Evolutionary conservation across 2,329 filamentous ascomycete species (phyloP).

Genomic region (Botryotinia convoluta): DNA sequence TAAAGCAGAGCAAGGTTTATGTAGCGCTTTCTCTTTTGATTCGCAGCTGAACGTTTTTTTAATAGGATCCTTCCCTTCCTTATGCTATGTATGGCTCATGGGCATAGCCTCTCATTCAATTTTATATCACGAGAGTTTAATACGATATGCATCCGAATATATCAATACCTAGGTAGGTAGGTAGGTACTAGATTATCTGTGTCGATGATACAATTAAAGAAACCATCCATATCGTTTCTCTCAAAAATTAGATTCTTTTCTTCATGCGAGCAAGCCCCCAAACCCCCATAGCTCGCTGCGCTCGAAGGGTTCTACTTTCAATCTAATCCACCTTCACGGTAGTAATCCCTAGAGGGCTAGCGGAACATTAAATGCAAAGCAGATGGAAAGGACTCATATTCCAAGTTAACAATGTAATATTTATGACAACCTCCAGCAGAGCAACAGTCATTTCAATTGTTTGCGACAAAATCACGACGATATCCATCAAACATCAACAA

Average conservation of each 20-base stretch:
- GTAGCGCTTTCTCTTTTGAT: constrained; percentile 4
- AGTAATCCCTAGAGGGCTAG: neutral
- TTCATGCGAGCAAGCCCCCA: neutral
- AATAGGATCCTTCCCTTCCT: neutral
- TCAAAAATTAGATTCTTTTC: neutral
- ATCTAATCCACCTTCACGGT: neutral
- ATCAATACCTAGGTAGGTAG: no score
- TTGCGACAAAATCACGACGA: no score
- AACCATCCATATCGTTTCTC: neutral
- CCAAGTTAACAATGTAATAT: neutral
- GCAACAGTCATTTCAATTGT: neutral
- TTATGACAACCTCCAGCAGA: neutral
- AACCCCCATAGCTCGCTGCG: neutral
- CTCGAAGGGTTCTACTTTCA: neutral
- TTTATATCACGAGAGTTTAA: neutral
- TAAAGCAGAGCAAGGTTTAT: neutral
- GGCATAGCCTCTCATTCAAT: neutral
- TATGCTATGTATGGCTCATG: neutral
- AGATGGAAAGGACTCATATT: neutral
- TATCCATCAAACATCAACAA: neutral
- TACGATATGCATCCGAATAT: neutral
- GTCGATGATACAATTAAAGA: neutral
- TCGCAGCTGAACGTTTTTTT: neutral
- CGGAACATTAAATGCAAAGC: neutral
- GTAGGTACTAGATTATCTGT: neutral